A percentile compares a stretch with the other conserved stretches of the same genome.
Conservation (phyloP, 805 yeast species). For the Blastobotrys terrestris region DNA sequence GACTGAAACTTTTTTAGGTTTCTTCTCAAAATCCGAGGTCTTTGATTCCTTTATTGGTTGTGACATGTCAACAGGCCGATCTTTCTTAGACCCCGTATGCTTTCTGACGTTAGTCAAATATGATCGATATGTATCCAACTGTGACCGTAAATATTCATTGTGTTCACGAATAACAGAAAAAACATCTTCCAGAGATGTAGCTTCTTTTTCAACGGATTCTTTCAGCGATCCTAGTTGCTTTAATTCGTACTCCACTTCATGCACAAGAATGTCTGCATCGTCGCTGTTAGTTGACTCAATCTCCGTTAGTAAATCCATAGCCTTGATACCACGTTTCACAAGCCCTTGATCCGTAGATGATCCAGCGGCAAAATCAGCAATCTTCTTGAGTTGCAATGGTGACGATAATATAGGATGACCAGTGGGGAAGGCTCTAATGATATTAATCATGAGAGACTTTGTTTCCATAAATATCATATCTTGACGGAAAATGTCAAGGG, state of each 20-base stretch:
- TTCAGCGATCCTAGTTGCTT: conserved; percentile 30
- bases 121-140: conserved; percentile 32
- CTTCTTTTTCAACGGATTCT: conserved; percentile 28
- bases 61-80: conserved; percentile 14
- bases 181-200: conserved; percentile 28
- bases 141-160: conserved; percentile 31
- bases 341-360: conserved; percentile 23
- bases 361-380: conserved; percentile 30
- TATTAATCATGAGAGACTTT: conserved; percentile 31
- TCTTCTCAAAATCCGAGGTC: not conserved
- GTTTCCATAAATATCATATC: conserved; percentile 32
- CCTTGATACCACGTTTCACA: conserved; percentile 30
- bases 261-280: conserved; percentile 25
- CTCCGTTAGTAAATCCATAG: conserved; percentile 26
- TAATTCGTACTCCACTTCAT: conserved; percentile 32
- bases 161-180: conserved; percentile 30
- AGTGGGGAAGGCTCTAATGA: conserved; percentile 31
- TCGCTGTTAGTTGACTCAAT: conserved; percentile 20
- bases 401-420: conserved; percentile 19
- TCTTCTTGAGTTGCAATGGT: conserved; percentile 25
- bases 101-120: conserved; percentile 32
- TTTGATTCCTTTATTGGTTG: conserved; percentile 6
- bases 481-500: conserved; percentile 24
- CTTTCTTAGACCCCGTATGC: conserved; percentile 27
- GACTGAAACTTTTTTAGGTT: conserved; percentile 15